Evolutionary conservation across 306 rosid species (phyloP), one percentile per base, ranked within the genome.

Genomic region (Casuarina glauca): DNA sequence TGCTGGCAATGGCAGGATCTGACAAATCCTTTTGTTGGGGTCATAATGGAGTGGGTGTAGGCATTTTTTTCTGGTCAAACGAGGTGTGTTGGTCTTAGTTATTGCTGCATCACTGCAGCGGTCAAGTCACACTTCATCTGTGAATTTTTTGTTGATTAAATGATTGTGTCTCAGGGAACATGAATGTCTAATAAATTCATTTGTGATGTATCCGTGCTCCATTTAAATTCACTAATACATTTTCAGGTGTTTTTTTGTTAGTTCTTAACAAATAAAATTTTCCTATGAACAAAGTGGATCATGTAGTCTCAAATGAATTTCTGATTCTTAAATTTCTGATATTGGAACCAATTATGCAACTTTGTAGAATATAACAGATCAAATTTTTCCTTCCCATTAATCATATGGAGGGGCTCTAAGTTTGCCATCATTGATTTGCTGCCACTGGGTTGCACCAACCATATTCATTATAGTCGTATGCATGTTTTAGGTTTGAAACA

Each of bases 401-500:
- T 66, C 11, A 3, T 66, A 39, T 41, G 5, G 43, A 64, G 70
- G 69, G 46, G 69, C 19, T 38, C 69, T 5, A 15, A 38, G 46
- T 12, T 15, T 63, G 16, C 38, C 69, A 41, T 66, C 71, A 41
- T 17, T 8, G n/a, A 66, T 42, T 41, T 17, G 15, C 17, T 48
- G 71, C 71, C 8, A 41, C 35, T 66, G 71, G 46, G 45, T 66
- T 66, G 49, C 35, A 66, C 26, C 20, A 66, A 66, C 49, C 70
- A 66, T 26, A 13, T 8, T 80, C 35, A 35, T 67, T 53, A 69
- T 69, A 72, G 80, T 77, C n/a, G 70, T 80, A 74, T 20, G 60
- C 13, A 43, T 55, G 77, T 74, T 75, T 62, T 74, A 66, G 62
- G 54, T 79, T 50, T 63, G 67, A 85, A 73, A 70, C 20, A 57